Evolutionary conservation across 306 rosid genomes (phyloP), one percentile per base, ranked within the genome.

Genomic region (Betula pendula): DNA sequence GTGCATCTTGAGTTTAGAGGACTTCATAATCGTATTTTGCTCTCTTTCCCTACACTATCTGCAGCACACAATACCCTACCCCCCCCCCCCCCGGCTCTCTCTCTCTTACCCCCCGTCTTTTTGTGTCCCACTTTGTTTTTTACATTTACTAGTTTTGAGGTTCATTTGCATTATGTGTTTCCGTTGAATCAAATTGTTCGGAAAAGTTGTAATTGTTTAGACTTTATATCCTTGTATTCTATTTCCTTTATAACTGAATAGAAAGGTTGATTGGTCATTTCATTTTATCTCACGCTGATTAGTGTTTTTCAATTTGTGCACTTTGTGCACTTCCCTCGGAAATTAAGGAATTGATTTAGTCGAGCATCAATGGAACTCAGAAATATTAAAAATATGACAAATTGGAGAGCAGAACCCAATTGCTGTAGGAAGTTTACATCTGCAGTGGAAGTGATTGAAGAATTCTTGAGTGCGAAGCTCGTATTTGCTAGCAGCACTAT

Each of bases 181-280:
- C 70, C 42, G 84, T 77, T 73, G 43, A 68, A 48, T 79, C 75
- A 72, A 77, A 80, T 79, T 84, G 62, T 49, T 52, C 76, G 72
- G 81, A 74, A 75, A 83, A 86, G 77, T 83, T 88, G 85, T 88
- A 80, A 83, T 84, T 78, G 82, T 60, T 49, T 74, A 76, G 63
- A 80, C 47, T 70, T 43, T 80, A 35, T 68, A 16, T 38, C 55
- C 60, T 33, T 38, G 81, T 81, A 45, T 47, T 79, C 68, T 59
- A 81, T 13, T 81, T 84, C 81, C 55, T 79, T 70, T 29, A 42
- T 56, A 69, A 33, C 72, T 66, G 80, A 75, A 86, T 44, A 51
- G 56, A 81, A 77, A 83, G 12, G 59, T 77, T 68, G 72, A 68
- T 58, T 80, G 49, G 87, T 44, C 76, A 72, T 63, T 79, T 74